Evolutionary conservation across 768 basidiomycete species (phyloP), one percentile per base, ranked within the genome.

Genomic region (Rhizopogon vinicolor): DNA sequence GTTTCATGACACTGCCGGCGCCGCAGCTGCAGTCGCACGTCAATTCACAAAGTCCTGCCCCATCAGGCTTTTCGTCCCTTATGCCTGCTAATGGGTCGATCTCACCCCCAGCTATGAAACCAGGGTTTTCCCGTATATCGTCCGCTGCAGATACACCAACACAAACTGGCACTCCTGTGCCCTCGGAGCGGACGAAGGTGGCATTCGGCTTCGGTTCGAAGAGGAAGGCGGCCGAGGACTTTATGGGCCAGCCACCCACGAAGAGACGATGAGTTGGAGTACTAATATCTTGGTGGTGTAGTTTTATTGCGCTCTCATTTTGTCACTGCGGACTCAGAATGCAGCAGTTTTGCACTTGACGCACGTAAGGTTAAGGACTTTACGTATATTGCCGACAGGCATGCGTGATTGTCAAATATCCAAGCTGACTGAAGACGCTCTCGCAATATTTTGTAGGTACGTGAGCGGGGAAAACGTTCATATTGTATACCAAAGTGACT

Each of bases 41-140:
- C 52, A 66, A 66, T 41, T 49, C 66, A 7, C 51, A 52, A 53
- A 80, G 82, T 46, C 76, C 84, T 16, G 74, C 65, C 5, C 77
- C 78, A 5, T 75, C 75, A 0, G 72, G 67, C 28, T 71, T 65
- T 53, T 71, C 61, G 44, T 74, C 71, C 1, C 53, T 58, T 13
- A 55, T 61, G 7, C 58, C 61, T 33, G 55, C 61, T 35, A 62
- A 69, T 33, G 71, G 67, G 63, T 74, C 78, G 12, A 82, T 76
- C 19, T 88, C 87, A 7, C 88, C 89, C 33, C 85, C 87, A 3
- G 9, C 51, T 28, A 49, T 55, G 50, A 82, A 77, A 48, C 83
- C 88, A 40, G 87, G 88, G 41, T 91, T 91, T 71, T 89, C 89
- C 22, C 79, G 88, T 55, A 90, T 92, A 65, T 78, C 82, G 3